phyloP scores from a whole-genome alignment of 257 asterid genomes.

The Parsonsia alboflavescens region DNA sequence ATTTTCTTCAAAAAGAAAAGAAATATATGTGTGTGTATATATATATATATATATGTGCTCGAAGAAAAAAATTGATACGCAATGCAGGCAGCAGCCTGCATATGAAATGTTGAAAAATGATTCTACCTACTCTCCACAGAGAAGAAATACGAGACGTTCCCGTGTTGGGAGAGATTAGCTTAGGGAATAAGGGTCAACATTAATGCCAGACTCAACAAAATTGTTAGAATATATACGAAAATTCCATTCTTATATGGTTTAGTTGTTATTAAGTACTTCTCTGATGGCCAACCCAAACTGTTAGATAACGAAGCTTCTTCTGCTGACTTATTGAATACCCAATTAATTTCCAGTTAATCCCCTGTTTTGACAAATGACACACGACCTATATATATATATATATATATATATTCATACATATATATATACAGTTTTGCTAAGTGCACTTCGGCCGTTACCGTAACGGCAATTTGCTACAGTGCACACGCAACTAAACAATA shows the following conservation, averaged over 20 bases:
- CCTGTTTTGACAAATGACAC: no score
- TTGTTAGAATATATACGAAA: neutral
- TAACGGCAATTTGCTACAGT: no score
- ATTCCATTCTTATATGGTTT: neutral
- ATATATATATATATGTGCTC: no score
- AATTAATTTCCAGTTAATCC: neutral
- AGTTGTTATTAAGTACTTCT: neutral
- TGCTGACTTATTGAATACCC: conserved; percentile 3
- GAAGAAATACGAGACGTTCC: neutral
- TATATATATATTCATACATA: no score
- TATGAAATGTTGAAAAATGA: neutral
- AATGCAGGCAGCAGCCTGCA: neutral
- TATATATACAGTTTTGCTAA: no score
- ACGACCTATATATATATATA: no score
- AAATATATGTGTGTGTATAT: no score
- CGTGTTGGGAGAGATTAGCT: neutral
- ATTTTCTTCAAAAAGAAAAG: no score
- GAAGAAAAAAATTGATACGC: no score
- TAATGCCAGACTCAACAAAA: neutral
- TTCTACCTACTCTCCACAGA: neutral
- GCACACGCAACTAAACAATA: no score
- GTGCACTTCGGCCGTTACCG: no score
- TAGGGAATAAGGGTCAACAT: neutral
- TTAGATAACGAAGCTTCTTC: conserved; percentile 15
- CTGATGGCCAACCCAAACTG: conserved; percentile 19